Conservation (phyloP, 306 rosid genomes). For the Cyamopsis tetragonoloba region DNA sequence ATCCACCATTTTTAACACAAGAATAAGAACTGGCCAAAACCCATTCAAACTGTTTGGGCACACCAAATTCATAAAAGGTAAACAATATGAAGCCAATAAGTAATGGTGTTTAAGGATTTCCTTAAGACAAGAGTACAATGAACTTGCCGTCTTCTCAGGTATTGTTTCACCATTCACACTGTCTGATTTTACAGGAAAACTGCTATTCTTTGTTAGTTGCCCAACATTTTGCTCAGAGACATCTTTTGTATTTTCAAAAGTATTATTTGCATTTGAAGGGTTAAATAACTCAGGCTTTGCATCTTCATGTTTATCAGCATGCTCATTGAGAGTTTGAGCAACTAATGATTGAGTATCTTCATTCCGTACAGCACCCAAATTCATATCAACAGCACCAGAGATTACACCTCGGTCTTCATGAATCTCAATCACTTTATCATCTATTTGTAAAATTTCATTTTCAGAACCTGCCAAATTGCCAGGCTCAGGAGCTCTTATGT, state of each 20-base stretch:
- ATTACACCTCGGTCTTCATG: constrained; percentile 63
- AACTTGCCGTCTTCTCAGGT: constrained; percentile 61
- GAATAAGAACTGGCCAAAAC: constrained; percentile 20
- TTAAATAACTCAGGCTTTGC: constrained; percentile 32
- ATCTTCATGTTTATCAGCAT: constrained; percentile 41
- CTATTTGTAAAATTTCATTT: constrained; percentile 37
- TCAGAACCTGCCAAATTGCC: constrained; percentile 35
- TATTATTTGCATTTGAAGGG: constrained; percentile 33
- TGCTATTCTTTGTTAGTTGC: constrained; percentile 30
- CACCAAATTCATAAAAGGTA: constrained; percentile 7
- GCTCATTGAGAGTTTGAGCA: constrained; percentile 35
- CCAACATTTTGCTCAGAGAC: constrained; percentile 42
- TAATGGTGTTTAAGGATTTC: constrained; percentile 5
- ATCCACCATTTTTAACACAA: constrained; percentile 21
- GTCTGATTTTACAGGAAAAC: constrained; percentile 38
- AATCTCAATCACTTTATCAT: constrained; percentile 67
- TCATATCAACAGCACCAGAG: constrained; percentile 37
- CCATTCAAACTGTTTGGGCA: constrained; percentile 2
- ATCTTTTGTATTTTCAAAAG: constrained; percentile 34
- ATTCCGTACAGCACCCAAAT: constrained; percentile 30
- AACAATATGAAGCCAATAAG: not conserved
- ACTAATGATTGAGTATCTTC: constrained; percentile 39
- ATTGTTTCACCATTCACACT: constrained; percentile 43
- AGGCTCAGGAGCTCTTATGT: constrained; percentile 34
- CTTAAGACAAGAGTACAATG: constrained; percentile 18